phyloP scores from a whole-genome alignment of 768 basidiomycete genomes.

The Mycena leptocephala region DNA sequence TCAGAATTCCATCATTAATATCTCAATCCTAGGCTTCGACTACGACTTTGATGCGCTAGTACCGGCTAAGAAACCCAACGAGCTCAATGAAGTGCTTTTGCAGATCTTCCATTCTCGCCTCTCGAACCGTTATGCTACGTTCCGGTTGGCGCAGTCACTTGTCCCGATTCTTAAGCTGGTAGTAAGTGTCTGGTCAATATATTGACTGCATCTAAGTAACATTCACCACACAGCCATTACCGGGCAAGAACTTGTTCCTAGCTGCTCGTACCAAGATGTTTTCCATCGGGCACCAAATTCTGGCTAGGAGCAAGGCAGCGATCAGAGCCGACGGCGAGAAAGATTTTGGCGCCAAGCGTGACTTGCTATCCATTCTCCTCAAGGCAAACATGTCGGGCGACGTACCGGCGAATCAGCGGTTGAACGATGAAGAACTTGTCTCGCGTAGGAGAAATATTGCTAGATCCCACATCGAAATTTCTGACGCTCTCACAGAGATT shows the following conservation, averaged over 20 bases:
- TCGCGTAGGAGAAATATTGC: neutral
- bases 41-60: constrained; percentile 17
- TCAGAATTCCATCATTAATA: neutral
- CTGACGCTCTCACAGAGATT: constrained; percentile 48
- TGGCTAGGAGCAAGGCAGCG: neutral
- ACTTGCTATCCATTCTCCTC: no score
- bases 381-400: neutral
- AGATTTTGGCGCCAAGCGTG: neutral
- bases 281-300: neutral
- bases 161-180: constrained; percentile 9
- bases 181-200: neutral
- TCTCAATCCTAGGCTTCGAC: constrained; percentile 9
- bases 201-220: neutral
- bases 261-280: neutral
- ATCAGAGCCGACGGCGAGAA: neutral
- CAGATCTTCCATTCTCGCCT: constrained; percentile 7
- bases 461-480: neutral
- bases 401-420: neutral
- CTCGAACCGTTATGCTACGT: neutral
- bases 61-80: neutral
- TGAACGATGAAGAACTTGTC: neutral
- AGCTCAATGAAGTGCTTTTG: constrained; percentile 2
- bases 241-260: neutral
- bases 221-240: neutral
- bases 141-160: neutral